Conservation (phyloP, 139 green algal genomes). For the Chlorella vulgaris region DNA sequence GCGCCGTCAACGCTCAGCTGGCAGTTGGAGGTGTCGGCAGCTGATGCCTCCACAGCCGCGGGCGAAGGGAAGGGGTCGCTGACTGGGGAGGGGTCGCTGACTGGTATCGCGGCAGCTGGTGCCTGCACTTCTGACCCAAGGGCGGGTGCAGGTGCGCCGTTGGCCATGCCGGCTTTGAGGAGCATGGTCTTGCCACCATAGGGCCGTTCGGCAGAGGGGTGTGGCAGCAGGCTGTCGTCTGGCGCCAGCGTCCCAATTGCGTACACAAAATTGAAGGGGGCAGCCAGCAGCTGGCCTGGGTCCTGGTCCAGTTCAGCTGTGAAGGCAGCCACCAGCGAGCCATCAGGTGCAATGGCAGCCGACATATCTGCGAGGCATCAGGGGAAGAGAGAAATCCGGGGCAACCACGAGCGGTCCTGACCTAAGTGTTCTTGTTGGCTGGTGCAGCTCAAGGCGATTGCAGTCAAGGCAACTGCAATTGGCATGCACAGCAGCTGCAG, state of each 20-base stretch:
- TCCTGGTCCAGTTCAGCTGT: not conserved
- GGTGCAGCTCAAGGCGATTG: too few species aligned
- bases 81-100: not conserved
- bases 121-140: not conserved
- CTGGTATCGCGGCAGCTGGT: not conserved
- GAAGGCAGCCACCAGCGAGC: conserved; percentile 19
- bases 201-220: not conserved
- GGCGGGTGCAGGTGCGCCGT: not conserved
- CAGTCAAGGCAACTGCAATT: too few species aligned
- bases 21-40: not conserved
- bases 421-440: too few species aligned
- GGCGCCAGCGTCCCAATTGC: conserved; percentile 7
- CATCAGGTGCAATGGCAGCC: not conserved
- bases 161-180: not conserved
- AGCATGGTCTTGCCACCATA: not conserved
- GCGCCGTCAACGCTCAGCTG: conserved; percentile 2
- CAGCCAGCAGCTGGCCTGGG: not conserved
- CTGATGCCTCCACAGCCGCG: not conserved
- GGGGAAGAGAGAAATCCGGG: not conserved
- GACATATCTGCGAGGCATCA: not conserved
- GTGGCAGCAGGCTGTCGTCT: conserved; percentile 5
- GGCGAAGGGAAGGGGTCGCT: not conserved
- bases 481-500: not conserved
- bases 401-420: not conserved
- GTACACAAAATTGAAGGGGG: conserved; percentile 5